A percentile compares a stretch with the other conserved stretches of the same genome.
Evolutionary conservation across 805 yeast species (phyloP).

Genomic region (Suhomyces xylopsoci): DNA sequence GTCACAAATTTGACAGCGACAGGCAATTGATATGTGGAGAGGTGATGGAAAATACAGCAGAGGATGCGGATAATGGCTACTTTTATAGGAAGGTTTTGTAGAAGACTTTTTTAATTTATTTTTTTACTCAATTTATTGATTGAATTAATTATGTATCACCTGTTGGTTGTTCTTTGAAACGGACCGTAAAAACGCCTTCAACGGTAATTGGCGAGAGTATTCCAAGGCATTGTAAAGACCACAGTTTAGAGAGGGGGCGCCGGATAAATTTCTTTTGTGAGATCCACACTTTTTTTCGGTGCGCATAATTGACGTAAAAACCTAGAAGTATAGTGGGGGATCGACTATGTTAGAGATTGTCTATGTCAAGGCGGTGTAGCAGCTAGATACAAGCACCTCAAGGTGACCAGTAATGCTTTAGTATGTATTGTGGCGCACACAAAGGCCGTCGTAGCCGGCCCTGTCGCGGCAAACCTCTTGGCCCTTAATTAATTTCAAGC

Average conservation of each 20-base stretch:
- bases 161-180: background rate
- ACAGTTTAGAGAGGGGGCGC: background rate
- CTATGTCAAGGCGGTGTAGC: background rate
- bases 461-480: background rate
- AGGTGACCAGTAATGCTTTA: background rate
- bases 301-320: background rate
- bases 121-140: background rate
- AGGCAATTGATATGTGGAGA: background rate
- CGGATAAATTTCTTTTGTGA: conserved; percentile 2
- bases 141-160: background rate
- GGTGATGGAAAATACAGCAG: background rate
- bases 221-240: background rate
- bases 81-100: background rate
- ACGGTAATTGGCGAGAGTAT: background rate
- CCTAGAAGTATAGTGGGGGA: background rate
- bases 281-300: conserved; percentile 6
- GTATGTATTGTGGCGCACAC: background rate
- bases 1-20: background rate
- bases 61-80: background rate
- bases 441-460: background rate
- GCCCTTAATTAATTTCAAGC: background rate
- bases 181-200: background rate
- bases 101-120: background rate
- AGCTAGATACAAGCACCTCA: background rate
- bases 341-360: background rate